A percentile compares a stretch with the other conserved stretches of the same genome.
These are phyloP conservation scores for Pythium diclinum DNA, from an alignment of 352 stramenopile species.

Conservation along the genomic window DNA sequence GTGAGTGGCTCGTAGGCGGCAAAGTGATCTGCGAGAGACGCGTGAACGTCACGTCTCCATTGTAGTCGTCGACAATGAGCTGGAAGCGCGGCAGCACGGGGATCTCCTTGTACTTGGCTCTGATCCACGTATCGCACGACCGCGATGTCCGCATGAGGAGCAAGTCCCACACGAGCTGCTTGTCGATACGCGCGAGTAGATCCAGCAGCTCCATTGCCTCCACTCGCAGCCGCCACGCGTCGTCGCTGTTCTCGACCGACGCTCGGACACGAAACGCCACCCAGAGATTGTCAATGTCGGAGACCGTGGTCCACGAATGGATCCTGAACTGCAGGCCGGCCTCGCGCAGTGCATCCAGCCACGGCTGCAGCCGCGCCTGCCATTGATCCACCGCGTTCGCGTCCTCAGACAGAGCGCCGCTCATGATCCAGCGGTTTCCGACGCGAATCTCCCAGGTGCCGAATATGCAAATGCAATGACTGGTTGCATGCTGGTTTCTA, in stretches of 20 bases:
- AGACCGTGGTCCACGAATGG: neutral
- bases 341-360: neutral
- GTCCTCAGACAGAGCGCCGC: too few species aligned
- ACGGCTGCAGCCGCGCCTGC: constrained; percentile 1
- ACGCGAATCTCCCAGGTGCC: too few species aligned
- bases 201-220: neutral
- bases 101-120: neutral
- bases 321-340: neutral
- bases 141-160: neutral
- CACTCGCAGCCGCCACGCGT: neutral
- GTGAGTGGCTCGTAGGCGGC: neutral
- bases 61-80: neutral
- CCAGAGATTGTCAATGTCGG: neutral
- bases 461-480: too few species aligned
- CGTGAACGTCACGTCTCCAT: neutral
- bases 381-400: neutral
- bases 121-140: neutral
- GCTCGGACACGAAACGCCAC: neutral
- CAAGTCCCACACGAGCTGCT: neutral
- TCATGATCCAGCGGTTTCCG: too few species aligned
- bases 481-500: too few species aligned
- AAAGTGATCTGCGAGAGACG: neutral
- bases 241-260: too few species aligned
- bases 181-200: neutral
- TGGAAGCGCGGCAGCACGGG: neutral